Conservation (phyloP, 768 basidiomycete species). For the Hygrophorus russula region DNA sequence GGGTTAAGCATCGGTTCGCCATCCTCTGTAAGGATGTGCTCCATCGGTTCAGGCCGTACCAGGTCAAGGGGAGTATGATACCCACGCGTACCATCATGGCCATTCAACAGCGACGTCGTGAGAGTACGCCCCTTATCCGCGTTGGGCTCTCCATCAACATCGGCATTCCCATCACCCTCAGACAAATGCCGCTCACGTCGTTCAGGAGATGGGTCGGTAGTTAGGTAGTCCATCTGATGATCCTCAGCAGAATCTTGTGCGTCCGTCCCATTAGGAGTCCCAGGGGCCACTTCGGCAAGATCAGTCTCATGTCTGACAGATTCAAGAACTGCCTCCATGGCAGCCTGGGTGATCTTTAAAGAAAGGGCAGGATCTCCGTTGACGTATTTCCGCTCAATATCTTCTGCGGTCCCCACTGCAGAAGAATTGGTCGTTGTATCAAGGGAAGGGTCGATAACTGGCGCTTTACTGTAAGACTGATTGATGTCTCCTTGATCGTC, state of each 20-base stretch:
- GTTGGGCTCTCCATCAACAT: background rate
- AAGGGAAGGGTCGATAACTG: slow-evolving; percentile 18
- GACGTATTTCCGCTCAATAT: background rate
- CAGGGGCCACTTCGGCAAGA: slow-evolving; percentile 4
- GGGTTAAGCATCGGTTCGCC: slow-evolving; percentile 60
- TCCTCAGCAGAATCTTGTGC: background rate
- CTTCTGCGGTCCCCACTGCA: background rate
- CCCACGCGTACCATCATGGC: background rate
- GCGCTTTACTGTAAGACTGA: background rate
- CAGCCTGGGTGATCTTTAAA: slow-evolving; percentile 16
- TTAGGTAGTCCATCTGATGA: background rate
- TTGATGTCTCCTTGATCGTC: background rate
- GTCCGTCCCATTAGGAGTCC: slow-evolving; percentile 3
- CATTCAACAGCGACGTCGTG: background rate
- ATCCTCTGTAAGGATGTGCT: slow-evolving; percentile 50
- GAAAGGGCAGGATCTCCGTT: background rate
- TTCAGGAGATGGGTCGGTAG: background rate
- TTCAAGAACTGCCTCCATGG: slow-evolving; percentile 23
- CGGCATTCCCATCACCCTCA: background rate
- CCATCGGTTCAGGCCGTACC: slow-evolving; percentile 32
- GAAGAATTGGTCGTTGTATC: slow-evolving; percentile 8
- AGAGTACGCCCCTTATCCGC: background rate
- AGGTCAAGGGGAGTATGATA: slow-evolving; percentile 9
- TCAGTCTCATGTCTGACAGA: slow-evolving; percentile 19
- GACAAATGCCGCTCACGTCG: background rate